Conservation (phyloP, 176 grass and related monocot species). For the Avena eriantha region DNA sequence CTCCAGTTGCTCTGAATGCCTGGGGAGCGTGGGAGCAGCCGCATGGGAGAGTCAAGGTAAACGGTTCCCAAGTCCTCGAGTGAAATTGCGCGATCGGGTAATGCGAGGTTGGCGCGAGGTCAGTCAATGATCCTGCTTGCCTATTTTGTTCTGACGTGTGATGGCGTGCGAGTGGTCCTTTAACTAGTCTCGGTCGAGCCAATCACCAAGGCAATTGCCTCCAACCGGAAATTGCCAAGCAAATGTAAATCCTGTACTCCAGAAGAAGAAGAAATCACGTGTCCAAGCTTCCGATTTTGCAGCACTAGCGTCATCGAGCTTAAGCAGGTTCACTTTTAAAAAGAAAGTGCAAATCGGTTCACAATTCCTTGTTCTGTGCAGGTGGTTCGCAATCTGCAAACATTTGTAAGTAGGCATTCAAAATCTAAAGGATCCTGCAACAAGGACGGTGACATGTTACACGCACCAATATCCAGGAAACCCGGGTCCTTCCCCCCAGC, state of each 20-base stretch:
- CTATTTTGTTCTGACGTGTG: slow-evolving; percentile 18
- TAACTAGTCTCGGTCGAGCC: not conserved
- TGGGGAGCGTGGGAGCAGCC: not conserved
- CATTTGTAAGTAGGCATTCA: not conserved
- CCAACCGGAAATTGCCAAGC: no score
- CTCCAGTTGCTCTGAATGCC: not conserved
- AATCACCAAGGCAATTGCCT: not conserved
- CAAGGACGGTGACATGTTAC: not conserved
- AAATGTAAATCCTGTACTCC: no score
- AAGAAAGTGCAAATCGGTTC: no score
- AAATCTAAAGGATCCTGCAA: slow-evolving; percentile 19
- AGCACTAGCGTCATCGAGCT: no score
- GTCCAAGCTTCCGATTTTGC: no score
- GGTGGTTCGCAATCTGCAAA: no score
- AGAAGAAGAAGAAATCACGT: no score
- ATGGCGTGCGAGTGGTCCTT: slow-evolving; percentile 20
- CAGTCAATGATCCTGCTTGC: slow-evolving; percentile 27
- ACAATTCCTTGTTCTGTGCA: no score
- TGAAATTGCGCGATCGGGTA: slow-evolving; percentile 10
- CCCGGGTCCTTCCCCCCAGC: no score
- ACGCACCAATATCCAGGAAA: no score
- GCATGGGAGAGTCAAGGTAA: not conserved
- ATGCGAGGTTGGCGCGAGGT: no score
- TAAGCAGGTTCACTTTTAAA: no score
- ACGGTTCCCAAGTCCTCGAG: not conserved